Evolutionary conservation across 2,329 filamentous ascomycete genomes (phyloP), one percentile per base, ranked within the genome.

Genomic region (Claviceps paspali): DNA sequence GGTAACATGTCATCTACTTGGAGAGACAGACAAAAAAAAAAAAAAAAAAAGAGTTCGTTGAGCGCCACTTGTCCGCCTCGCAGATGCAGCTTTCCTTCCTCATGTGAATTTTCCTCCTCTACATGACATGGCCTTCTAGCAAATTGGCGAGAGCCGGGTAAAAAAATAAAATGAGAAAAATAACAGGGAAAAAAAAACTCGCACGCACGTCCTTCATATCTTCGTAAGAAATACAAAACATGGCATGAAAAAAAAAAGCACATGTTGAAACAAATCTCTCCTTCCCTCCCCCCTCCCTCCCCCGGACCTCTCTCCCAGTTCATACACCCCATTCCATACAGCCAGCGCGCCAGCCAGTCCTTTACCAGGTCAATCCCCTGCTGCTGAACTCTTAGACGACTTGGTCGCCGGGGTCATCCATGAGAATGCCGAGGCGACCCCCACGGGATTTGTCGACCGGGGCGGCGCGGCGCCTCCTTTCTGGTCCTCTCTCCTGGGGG

Each of bases 351-450:
- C 26, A n/a, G 34, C 23, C 24, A 39, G 19, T 37, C 45, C 11
- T 54, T n/a, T n/a, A n/a, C n/a, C n/a, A n/a, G n/a, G 34, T 28
- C 24, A 39, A 15, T 37, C 45, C 11, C 53, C 54, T 18, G 54
- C 44, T 5, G 58, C 47, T 8, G 62, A 51, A 2, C 61, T 40
- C 46, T 56, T 59, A 24, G 51, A 33, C 28, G 52, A 32, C 32
- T 65, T 58, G 35, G 52, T 53, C 14, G 56, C 46, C 29, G 67
- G 60, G 33, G 82, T 88, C 65, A 95, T 79, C 87, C 87, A 96
- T 10, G 82, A 79, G 62, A 96, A 96, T 3, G 88, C 88, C 41
- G 84, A 91, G 11, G 82, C 88, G n/a, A 83, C 83, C 7, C 88
- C 88, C 14, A 94, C 73, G 0, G 91, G 88, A 52, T 96, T 96